Conservation (phyloP, 371 early-diverging fungal species). For the Mucor racemosus region DNA sequence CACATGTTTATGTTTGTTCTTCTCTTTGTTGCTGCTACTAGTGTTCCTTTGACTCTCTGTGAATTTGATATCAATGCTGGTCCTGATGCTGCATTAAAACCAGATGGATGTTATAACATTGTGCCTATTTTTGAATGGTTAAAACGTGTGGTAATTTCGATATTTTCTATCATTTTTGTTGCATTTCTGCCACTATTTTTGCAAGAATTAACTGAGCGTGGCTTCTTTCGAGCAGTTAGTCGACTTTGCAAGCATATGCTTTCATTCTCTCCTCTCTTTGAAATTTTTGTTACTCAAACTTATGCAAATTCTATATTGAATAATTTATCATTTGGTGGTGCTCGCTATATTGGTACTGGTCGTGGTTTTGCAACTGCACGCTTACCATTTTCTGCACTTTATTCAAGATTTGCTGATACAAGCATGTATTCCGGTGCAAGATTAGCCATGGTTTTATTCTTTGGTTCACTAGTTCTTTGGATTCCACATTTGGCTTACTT, state of each 20-base stretch:
- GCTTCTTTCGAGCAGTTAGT: conserved; percentile 69
- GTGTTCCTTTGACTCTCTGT: conserved; percentile 57
- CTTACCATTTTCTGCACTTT: conserved; percentile 73
- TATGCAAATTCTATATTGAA: conserved; percentile 80
- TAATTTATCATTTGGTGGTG: conserved; percentile 84
- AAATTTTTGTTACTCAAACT: conserved; percentile 87
- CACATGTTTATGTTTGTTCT: conserved; percentile 86
- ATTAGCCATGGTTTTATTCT: conserved; percentile 66
- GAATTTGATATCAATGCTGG: conserved; percentile 49
- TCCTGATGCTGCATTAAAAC: conserved; percentile 46
- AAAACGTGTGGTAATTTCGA: conserved; percentile 76
- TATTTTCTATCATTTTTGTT: conserved; percentile 76
- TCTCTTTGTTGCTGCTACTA: conserved; percentile 72
- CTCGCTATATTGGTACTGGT: conserved; percentile 86
- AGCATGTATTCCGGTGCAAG: conserved; percentile 81
- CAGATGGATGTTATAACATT: conserved; percentile 71
- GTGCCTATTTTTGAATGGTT: conserved; percentile 80
- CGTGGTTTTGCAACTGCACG: conserved; percentile 90
- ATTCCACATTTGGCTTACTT: conserved; percentile 79
- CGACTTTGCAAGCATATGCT: conserved; percentile 84
- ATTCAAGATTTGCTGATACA: conserved; percentile 79
- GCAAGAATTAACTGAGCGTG: conserved; percentile 86
- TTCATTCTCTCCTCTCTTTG: conserved; percentile 86
- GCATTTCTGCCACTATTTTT: conserved; percentile 85
- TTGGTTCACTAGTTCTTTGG: conserved; percentile 73